Evolutionary conservation across 192 early-diverging fungal species (phyloP).

Genomic region (Oehlia diaphana): DNA sequence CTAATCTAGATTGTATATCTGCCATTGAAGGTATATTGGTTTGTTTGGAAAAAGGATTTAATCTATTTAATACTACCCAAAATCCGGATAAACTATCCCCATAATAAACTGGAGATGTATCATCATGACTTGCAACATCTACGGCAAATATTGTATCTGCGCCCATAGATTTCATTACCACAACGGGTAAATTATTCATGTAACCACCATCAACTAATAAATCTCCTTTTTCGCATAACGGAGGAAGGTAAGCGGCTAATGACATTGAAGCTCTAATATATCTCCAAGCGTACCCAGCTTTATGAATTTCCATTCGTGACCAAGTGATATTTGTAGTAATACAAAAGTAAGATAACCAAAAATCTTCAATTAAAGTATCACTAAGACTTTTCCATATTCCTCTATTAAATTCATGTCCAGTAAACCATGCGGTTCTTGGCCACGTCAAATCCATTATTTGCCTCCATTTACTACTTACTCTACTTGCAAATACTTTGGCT

Average conservation of each 20-base stretch:
- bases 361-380: constrained; percentile 94
- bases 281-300: constrained; percentile 93
- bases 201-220: constrained; percentile 99
- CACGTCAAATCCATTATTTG: constrained; percentile 93
- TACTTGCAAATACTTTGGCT: constrained; percentile 77
- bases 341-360: constrained; percentile 96
- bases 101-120: constrained; percentile 88
- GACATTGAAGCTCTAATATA: constrained; percentile 99
- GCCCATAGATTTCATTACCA: constrained; percentile 72
- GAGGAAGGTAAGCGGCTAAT: constrained; percentile 91
- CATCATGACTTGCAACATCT: constrained; percentile 90
- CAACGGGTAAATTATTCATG: constrained; percentile 95
- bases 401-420: constrained; percentile 95
- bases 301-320: constrained; percentile 92
- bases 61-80: constrained; percentile 80
- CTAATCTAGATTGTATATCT: constrained; percentile 91
- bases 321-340: constrained; percentile 96
- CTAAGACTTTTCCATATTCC: constrained; percentile 93
- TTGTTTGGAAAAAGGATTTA: constrained; percentile 72
- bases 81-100: constrained; percentile 93
- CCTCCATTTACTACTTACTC: constrained; percentile 84
- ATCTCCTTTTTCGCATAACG: constrained; percentile 93
- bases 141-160: constrained; percentile 92
- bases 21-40: constrained; percentile 85
- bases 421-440: constrained; percentile 87